Percentiles rank a stretch among this genome's conserved stretches.
Conservation (phyloP, 108 stramenopile genomes). For the Fragilaria crotonensis region DNA sequence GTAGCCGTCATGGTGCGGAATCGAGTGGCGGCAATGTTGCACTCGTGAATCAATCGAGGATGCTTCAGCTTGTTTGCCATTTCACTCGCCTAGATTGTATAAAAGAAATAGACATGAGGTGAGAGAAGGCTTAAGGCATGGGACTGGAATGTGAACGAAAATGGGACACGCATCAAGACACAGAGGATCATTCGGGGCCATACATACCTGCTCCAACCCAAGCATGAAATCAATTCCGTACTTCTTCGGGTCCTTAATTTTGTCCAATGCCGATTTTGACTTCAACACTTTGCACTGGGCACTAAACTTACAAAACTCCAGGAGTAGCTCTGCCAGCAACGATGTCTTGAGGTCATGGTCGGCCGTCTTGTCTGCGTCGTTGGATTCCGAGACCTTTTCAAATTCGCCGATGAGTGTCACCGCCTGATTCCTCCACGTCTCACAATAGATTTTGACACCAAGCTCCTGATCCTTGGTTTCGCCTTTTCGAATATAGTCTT, state of each 20-base stretch:
- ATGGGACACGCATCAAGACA: no score
- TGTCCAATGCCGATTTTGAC: background rate
- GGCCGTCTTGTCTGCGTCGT: no score
- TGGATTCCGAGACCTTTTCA: no score
- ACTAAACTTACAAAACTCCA: background rate
- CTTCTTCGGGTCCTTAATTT: background rate
- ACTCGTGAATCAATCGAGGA: background rate
- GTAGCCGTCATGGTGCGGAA: background rate
- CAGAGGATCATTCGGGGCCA: no score
- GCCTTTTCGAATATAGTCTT: no score
- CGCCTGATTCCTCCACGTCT: no score
- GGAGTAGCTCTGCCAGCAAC: background rate
- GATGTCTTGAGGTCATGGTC: background rate
- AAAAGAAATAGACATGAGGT: background rate
- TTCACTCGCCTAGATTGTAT: background rate
- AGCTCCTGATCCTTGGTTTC: no score
- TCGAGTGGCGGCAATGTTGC: background rate
- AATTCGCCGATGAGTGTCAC: no score
- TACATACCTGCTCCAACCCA: background rate
- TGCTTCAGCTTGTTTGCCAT: background rate
- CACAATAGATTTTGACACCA: no score
- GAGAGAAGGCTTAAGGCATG: background rate
- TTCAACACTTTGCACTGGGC: background rate
- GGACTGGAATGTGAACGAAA: no score
- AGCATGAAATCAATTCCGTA: background rate